Evolutionary conservation across 192 early-diverging fungal genomes (phyloP).

Genomic region (Backusella luteola): DNA sequence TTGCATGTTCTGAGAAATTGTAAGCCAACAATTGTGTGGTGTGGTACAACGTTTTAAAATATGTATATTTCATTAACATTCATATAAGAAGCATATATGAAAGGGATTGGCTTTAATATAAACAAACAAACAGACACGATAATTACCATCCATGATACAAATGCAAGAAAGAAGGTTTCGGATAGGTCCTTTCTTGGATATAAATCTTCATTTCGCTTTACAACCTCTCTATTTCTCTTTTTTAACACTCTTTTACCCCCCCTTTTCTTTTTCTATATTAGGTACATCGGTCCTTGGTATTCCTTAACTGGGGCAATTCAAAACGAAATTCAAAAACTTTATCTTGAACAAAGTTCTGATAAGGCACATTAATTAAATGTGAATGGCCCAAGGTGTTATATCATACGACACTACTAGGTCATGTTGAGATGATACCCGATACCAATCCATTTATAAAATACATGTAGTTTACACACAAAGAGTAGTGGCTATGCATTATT

Average conservation of each 20-base stretch:
- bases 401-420: too few relatives aligned
- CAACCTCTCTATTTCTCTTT: not conserved
- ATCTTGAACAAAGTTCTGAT: not conserved
- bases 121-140: too few relatives aligned
- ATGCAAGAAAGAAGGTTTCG: too few relatives aligned
- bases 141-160: too few relatives aligned
- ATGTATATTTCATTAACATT: not conserved
- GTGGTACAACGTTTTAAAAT: not conserved
- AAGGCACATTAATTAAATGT: not conserved
- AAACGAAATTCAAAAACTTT: not conserved
- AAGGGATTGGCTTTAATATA: not conserved
- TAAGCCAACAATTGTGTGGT: not conserved
- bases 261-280: not conserved
- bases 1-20: not conserved
- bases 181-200: too few relatives aligned
- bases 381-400: too few relatives aligned
- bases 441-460: too few relatives aligned
- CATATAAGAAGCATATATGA: not conserved
- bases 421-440: too few relatives aligned
- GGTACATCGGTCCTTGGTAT: not conserved
- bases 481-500: too few relatives aligned
- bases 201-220: not conserved
- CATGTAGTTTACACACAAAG: too few relatives aligned
- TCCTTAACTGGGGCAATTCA: not conserved
- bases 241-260: not conserved